These are phyloP conservation scores for Cryptosporidium felis DNA, from an alignment of 169 alveolate species.

Conservation along the genomic window DNA sequence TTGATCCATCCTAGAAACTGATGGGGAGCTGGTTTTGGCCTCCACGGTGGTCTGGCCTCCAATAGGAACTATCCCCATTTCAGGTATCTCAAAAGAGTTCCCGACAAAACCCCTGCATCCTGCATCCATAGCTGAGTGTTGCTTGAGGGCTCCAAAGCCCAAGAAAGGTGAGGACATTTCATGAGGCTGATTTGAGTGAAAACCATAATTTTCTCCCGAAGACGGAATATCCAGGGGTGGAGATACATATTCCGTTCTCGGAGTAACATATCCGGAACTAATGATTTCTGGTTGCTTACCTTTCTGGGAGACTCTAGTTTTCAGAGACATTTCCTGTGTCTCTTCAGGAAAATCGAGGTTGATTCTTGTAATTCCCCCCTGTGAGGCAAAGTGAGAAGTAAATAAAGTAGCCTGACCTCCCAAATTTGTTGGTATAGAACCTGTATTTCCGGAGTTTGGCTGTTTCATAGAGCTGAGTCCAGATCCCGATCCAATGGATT, in stretches of 20 bases:
- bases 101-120: not conserved
- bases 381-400: not conserved
- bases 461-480: not conserved
- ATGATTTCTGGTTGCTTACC: not conserved
- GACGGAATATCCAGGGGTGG: not conserved
- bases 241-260: constrained; percentile 40
- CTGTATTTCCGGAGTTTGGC: not conserved
- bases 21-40: not conserved
- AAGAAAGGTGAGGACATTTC: not conserved
- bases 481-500: not conserved
- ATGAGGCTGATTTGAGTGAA: not conserved
- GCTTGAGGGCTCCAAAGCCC: not conserved
- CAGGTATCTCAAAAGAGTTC: not conserved
- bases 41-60: not conserved
- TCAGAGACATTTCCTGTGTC: not conserved
- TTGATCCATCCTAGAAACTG: not conserved
- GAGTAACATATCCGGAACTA: constrained; percentile 7
- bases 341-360: not conserved
- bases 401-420: not conserved
- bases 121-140: not conserved
- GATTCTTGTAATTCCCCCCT: not conserved
- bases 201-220: not conserved
- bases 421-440: not conserved
- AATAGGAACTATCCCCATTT: not conserved
- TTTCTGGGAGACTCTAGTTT: not conserved